A percentile compares a stretch with the other conserved stretches of the same genome.
These are phyloP conservation scores for Wickerhamiella allomyrinae DNA, from an alignment of 805 yeast species.

Conservation along the genomic window DNA sequence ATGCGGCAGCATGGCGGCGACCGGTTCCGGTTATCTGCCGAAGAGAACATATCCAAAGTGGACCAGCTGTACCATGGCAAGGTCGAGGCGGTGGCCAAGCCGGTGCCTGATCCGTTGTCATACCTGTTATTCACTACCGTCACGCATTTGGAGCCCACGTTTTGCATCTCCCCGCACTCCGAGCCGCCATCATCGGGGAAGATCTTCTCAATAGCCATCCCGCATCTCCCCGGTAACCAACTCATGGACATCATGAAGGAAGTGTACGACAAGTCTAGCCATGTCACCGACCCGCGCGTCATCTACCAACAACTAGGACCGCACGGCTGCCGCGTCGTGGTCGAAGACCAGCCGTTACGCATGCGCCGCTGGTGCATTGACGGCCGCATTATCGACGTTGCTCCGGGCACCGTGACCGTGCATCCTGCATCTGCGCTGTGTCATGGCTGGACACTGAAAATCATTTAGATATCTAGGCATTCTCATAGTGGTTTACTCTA, in stretches of 20 bases:
- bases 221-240: slow-evolving; percentile 23
- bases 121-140: slow-evolving; percentile 48
- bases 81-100: slow-evolving; percentile 11
- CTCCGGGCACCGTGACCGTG: slow-evolving; percentile 17
- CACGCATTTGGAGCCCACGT: slow-evolving; percentile 43
- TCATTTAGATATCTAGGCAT: neutral
- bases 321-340: slow-evolving; percentile 5
- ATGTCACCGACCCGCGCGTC: slow-evolving; percentile 36
- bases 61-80: slow-evolving; percentile 41
- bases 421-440: slow-evolving; percentile 11
- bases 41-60: slow-evolving; percentile 31
- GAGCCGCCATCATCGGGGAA: slow-evolving; percentile 27
- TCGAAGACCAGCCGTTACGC: slow-evolving; percentile 22
- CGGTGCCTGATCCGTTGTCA: slow-evolving; percentile 27
- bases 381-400: slow-evolving; percentile 36
- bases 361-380: slow-evolving; percentile 49
- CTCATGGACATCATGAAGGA: slow-evolving; percentile 42
- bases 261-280: slow-evolving; percentile 45
- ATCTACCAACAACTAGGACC: slow-evolving; percentile 28
- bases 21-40: slow-evolving; percentile 60
- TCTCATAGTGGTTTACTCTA: no score
- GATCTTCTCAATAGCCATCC: slow-evolving; percentile 36
- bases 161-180: slow-evolving; percentile 49
- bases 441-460: slow-evolving; percentile 21
- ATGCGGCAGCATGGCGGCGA: slow-evolving; percentile 48